Percentiles rank a stretch among this genome's conserved stretches.
These are phyloP conservation scores for Hypoxylon sp. DNA, from an alignment of 2,329 filamentous ascomycete species.

Conservation along the genomic window DNA sequence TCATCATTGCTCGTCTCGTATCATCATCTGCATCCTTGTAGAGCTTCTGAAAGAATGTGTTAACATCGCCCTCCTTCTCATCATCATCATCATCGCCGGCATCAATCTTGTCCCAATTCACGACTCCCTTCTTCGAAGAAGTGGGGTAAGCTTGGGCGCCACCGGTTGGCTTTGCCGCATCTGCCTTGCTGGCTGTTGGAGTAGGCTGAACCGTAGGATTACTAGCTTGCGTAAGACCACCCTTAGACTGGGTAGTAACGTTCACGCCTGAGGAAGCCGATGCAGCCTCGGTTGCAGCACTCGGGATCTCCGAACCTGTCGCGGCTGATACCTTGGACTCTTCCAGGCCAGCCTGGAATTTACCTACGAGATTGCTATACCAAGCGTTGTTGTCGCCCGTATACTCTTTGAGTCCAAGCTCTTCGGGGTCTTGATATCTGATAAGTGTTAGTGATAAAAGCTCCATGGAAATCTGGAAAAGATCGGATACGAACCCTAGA, in stretches of 20 bases:
- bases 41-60: conserved; percentile 90
- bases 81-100: conserved; percentile 63
- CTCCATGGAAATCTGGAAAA: neutral
- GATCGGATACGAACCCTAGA: conserved; percentile 46
- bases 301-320: conserved; percentile 22
- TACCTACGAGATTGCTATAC: conserved; percentile 47
- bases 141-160: conserved; percentile 80
- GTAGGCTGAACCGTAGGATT: conserved; percentile 31
- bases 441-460: conserved; percentile 29
- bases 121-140: conserved; percentile 85
- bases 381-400: conserved; percentile 40
- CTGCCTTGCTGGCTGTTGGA: conserved; percentile 17
- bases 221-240: conserved; percentile 27
- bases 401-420: conserved; percentile 43
- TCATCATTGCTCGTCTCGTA: conserved; percentile 94
- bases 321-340: conserved; percentile 37
- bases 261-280: conserved; percentile 10
- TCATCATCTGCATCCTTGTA: conserved; percentile 84
- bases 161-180: conserved; percentile 27
- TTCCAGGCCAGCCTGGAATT: conserved; percentile 48
- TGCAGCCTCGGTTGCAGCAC: conserved; percentile 23
- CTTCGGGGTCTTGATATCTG: conserved; percentile 45
- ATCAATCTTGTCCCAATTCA: conserved; percentile 90
- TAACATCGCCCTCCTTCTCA: conserved; percentile 75
- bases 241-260: conserved; percentile 18